Evolutionary conservation across 176 grass and related monocot genomes (phyloP).

Genomic region (Zoysia pacifica): DNA sequence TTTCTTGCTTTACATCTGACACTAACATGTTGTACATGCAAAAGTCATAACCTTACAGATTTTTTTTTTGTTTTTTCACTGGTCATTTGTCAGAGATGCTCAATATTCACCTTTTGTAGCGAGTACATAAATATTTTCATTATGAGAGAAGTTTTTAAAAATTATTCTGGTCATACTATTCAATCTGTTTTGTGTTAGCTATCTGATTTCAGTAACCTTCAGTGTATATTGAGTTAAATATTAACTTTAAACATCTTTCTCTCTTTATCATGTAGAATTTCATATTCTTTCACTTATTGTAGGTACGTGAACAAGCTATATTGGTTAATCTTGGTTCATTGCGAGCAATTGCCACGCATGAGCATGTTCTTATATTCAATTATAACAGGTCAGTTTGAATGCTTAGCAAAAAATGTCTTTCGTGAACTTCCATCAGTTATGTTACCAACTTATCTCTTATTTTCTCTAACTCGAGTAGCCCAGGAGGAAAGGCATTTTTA

Average conservation of each 20-base stretch:
- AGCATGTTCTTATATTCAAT: slow-evolving; percentile 88
- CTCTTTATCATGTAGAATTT: slow-evolving; percentile 25
- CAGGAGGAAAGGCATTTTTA: slow-evolving; percentile 80
- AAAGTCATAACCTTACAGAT: neutral
- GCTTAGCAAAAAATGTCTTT: slow-evolving; percentile 4
- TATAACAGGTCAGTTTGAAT: slow-evolving; percentile 77
- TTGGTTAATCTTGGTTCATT: slow-evolving; percentile 91
- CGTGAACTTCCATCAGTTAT: neutral
- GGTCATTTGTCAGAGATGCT: neutral
- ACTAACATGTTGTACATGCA: neutral
- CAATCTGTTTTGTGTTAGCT: neutral
- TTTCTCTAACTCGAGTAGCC: slow-evolving; percentile 58
- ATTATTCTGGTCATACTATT: neutral
- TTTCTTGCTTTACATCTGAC: slow-evolving; percentile 9
- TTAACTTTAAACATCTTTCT: slow-evolving; percentile 23
- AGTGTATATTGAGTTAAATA: slow-evolving; percentile 12
- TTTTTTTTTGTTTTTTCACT: slow-evolving; percentile 1
- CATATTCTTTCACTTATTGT: slow-evolving; percentile 34
- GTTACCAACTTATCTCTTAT: slow-evolving; percentile 13
- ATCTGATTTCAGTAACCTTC: slow-evolving; percentile 15
- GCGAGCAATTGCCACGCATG: slow-evolving; percentile 94
- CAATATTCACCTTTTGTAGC: slow-evolving; percentile 21
- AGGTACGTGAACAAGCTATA: slow-evolving; percentile 97
- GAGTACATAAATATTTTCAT: slow-evolving; percentile 18
- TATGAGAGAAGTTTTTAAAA: slow-evolving; percentile 2